Evolutionary conservation across 202 grass and related monocot species (phyloP).

Genomic region (Elaeis oleifera): DNA sequence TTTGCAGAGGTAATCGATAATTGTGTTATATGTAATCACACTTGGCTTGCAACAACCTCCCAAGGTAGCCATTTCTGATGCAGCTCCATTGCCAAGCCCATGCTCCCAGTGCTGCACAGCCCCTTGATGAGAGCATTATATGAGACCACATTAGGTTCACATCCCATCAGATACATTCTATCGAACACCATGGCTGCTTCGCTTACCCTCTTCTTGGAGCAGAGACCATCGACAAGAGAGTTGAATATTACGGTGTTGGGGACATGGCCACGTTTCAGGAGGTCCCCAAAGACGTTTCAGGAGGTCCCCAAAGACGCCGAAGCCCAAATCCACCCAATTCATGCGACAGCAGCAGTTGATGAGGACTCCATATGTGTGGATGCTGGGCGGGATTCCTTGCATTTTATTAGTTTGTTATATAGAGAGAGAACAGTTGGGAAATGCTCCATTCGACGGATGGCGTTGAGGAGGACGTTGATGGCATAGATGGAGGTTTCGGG

Average conservation of each 20-base stretch:
- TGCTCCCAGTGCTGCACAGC: slow-evolving; percentile 2
- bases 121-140: slow-evolving; percentile 4
- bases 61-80: too few species aligned
- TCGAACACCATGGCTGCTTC: not conserved
- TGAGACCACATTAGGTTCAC: not conserved
- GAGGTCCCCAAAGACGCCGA: not conserved
- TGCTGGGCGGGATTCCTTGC: not conserved
- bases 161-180: slow-evolving; percentile 13
- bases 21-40: too few species aligned
- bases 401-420: not conserved
- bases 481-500: not conserved
- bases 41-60: too few species aligned
- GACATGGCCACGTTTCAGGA: not conserved
- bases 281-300: not conserved
- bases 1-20: too few species aligned
- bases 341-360: not conserved
- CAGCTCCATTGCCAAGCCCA: not conserved
- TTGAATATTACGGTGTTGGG: not conserved
- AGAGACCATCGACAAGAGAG: too few species aligned
- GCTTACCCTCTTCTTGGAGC: too few species aligned
- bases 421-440: not conserved
- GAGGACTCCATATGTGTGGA: not conserved
- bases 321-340: not conserved
- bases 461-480: not conserved
- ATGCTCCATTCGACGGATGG: not conserved